Conservation (phyloP, 345 rosid species). For the Eucalyptus decipiens region DNA sequence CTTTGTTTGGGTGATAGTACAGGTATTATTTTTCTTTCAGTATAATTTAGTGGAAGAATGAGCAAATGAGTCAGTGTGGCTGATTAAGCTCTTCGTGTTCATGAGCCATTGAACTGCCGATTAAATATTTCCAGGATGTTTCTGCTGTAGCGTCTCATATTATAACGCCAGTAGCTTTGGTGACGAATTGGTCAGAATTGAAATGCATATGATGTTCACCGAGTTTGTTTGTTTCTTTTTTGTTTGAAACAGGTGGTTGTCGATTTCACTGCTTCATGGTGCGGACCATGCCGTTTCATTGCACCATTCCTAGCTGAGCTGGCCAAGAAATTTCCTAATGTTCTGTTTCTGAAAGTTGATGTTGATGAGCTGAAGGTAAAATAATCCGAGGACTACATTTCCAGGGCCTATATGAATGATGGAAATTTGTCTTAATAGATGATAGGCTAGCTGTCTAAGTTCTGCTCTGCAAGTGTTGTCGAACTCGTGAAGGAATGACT, state of each 20-base stretch:
- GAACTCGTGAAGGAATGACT: not conserved
- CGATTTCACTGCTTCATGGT: constrained; percentile 83
- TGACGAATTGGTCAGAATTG: not conserved
- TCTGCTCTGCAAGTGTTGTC: not conserved
- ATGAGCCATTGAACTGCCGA: not conserved
- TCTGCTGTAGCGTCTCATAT: not conserved
- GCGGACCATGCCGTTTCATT: constrained; percentile 70
- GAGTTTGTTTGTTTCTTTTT: not conserved
- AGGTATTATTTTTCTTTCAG: not conserved
- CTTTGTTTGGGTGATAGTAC: not conserved
- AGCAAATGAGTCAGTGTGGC: not conserved
- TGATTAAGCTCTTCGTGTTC: not conserved
- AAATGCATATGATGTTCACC: not conserved
- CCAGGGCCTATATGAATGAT: not conserved
- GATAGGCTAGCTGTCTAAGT: not conserved
- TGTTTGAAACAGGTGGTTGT: constrained; percentile 42
- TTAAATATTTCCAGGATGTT: not conserved
- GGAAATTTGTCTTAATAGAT: not conserved
- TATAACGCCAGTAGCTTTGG: not conserved
- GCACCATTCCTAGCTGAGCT: constrained; percentile 60
- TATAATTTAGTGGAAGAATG: not conserved
- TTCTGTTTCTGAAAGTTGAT: constrained; percentile 62
- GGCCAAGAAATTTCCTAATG: constrained; percentile 51
- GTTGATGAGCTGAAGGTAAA: constrained; percentile 65
- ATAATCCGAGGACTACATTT: not conserved